phyloP scores from a whole-genome alignment of 2,329 filamentous ascomycete genomes.

The Fusarium anguioides region DNA sequence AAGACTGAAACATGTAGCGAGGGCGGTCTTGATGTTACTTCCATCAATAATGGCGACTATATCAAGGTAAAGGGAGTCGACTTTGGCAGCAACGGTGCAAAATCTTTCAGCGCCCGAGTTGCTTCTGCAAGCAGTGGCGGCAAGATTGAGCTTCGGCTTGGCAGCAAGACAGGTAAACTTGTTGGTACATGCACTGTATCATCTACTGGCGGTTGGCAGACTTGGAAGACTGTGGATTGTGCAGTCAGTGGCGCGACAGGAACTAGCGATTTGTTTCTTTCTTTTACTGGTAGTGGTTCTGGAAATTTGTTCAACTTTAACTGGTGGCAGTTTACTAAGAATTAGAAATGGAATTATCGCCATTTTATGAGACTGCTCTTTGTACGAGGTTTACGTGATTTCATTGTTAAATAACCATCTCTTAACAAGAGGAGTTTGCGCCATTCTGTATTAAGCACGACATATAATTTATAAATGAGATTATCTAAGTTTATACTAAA shows the following conservation, averaged over 20 bases:
- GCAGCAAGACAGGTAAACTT: not conserved
- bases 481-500: too few relatives aligned
- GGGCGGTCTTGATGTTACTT: not conserved
- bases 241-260: conserved; percentile 6
- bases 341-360: too few relatives aligned
- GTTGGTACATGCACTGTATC: conserved; percentile 17
- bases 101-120: conserved; percentile 3
- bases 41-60: conserved; percentile 8
- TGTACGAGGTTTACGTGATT: too few relatives aligned
- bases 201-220: conserved; percentile 6
- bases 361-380: too few relatives aligned
- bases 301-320: conserved; percentile 10
- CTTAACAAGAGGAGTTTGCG: too few relatives aligned
- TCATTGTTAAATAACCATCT: too few relatives aligned
- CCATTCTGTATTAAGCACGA: too few relatives aligned
- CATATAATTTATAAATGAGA: too few relatives aligned
- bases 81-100: not conserved
- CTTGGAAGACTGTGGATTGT: not conserved
- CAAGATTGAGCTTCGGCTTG: conserved; percentile 2
- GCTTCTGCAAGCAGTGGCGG: not conserved
- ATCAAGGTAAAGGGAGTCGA: conserved; percentile 14
- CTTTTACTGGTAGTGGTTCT: not conserved
- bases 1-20: conserved; percentile 15
- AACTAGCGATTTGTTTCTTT: not conserved
- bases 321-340: conserved; percentile 22